phyloP scores from a whole-genome alignment of 306 rosid genomes.

The Rubus parviflorus region DNA sequence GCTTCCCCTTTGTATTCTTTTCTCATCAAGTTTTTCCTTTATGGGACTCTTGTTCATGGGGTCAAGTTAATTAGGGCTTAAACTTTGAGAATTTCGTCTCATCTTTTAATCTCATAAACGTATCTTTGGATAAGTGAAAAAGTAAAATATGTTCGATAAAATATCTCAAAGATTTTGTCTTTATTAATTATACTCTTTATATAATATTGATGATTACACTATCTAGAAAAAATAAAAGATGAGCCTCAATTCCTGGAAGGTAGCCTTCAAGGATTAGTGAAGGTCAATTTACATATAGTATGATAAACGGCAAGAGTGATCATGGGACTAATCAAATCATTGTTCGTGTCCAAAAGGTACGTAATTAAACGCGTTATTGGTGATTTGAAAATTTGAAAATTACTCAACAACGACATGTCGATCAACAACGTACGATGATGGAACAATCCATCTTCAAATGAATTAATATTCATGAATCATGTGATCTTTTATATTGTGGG shows the following conservation, averaged over 20 bases:
- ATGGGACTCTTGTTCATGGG: background rate
- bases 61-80: background rate
- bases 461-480: background rate
- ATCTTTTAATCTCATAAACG: no score
- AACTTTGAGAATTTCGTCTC: no score
- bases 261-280: background rate
- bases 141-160: background rate
- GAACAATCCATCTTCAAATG: background rate
- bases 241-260: no score
- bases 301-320: background rate
- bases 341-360: background rate
- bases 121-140: no score
- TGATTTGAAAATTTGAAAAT: background rate
- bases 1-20: background rate
- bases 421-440: background rate
- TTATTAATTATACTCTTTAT: no score
- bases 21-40: background rate
- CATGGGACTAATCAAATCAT: conserved; percentile 7
- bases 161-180: background rate
- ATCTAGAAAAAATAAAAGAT: no score
- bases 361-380: background rate
- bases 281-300: no score
- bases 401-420: background rate
- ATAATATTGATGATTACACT: background rate
- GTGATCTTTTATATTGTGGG: no score